phyloP scores from a whole-genome alignment of 306 rosid species.

The Medicago arabica region DNA sequence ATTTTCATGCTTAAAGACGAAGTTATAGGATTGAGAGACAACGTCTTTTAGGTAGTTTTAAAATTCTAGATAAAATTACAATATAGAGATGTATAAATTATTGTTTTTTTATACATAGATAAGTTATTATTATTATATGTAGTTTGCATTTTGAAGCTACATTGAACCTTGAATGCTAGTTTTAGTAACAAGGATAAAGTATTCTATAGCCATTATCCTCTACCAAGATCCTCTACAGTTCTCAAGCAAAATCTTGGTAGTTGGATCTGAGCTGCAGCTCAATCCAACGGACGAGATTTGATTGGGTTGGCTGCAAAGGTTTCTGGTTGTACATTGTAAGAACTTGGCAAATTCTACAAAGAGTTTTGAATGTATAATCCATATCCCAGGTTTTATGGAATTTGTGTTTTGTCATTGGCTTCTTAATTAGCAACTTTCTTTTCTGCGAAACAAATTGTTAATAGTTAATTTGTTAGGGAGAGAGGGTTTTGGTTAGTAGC shows the following conservation, averaged over 20 bases:
- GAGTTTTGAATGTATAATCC: constrained; percentile 4
- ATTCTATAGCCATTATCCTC: neutral
- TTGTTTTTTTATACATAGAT: neutral
- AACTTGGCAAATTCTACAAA: neutral
- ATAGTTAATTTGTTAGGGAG: too few species aligned
- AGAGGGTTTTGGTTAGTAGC: neutral
- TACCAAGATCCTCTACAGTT: neutral
- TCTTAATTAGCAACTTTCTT: neutral
- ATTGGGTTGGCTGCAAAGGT: neutral
- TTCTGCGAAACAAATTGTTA: too few species aligned
- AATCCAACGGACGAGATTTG: neutral
- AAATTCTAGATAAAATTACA: neutral
- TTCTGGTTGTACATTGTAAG: neutral
- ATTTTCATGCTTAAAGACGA: neutral
- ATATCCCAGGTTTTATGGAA: neutral
- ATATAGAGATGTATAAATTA: neutral
- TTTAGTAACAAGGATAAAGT: neutral
- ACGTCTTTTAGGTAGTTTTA: neutral
- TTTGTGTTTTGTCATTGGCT: constrained; percentile 21
- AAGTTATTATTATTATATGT: neutral
- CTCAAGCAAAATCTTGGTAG: neutral
- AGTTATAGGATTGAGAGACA: neutral
- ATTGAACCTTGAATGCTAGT: neutral
- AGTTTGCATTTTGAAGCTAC: neutral
- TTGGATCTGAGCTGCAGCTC: neutral